Evolutionary conservation across 352 stramenopile genomes (phyloP), one percentile per base, ranked within the genome.

Genomic region (Pythium graminicola): DNA sequence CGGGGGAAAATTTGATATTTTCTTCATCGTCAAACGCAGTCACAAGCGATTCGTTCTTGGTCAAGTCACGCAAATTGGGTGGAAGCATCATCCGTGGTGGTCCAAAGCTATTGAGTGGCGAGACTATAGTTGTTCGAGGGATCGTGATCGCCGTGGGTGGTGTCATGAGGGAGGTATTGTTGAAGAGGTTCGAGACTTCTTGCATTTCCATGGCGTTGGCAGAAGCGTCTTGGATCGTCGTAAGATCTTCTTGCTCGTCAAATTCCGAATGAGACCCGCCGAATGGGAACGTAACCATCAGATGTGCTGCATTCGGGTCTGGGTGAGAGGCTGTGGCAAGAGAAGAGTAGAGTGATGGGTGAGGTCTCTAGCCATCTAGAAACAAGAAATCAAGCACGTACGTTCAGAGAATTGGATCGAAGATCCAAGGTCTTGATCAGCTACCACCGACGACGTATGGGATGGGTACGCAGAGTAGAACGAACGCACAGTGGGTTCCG

Each of bases 1-100:
- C 79, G 10, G 71, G 62, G 6, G 75, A 86, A 43, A 86, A 80
- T 40, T 85, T 88, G 11, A 60, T 38, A 19, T 45, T 23, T 60
- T 24, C 19, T 10, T 66, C 46, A 51, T 63, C 43, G 23, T 57
- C 31, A 17, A 69, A 54, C 9, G 19, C 45, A 9, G 24, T 50
- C 23, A 33, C 50, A 33, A 52, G 27, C 57, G 42, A 63, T 16
- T 56, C 41, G 35, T 10, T 24, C 32, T 56, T 58, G 45, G 14
- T 17, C 10, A 50, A 17, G 8, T 60, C 59, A 22, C 47, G 45
- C 10, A 57, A 28, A 6, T n/a, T 54, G 16, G 46, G 46, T 14
- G 59, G 51, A n/a, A 60, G 41, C 46, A 61, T 27, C 35, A 49
- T 54, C 16, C 60, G 53, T 20, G 41, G 29, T 19, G 47, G 36